A percentile compares a stretch with the other conserved stretches of the same genome.
phyloP scores from a whole-genome alignment of 768 basidiomycete genomes.

The Collybia mongolica region DNA sequence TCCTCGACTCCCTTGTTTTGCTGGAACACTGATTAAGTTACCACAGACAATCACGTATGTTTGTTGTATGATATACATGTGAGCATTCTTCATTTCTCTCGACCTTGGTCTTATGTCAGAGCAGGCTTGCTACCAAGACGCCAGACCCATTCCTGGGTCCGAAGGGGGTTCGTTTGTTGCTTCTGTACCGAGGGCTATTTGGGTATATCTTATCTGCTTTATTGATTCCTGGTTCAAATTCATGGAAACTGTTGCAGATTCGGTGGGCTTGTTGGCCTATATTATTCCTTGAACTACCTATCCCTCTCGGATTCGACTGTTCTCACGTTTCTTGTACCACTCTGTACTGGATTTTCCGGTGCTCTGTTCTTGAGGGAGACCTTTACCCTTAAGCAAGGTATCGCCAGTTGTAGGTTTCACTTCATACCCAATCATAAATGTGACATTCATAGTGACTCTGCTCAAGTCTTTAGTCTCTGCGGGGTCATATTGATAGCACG shows the following conservation, averaged over 20 bases:
- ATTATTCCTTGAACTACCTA: conserved; percentile 69
- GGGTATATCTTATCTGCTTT: conserved; percentile 40
- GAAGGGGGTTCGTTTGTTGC: conserved; percentile 57
- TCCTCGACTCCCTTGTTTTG: not conserved
- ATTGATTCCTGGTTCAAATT: not conserved
- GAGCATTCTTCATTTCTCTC: not conserved
- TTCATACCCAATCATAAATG: conserved; percentile 31
- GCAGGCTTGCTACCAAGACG: conserved; percentile 35
- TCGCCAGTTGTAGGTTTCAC: conserved; percentile 42
- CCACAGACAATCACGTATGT: conserved; percentile 9
- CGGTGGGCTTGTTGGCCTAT: conserved; percentile 44
- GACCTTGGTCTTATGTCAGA: not conserved
- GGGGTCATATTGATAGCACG: conserved; percentile 84
- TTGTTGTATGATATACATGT: conserved; percentile 61
- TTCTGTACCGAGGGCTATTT: conserved; percentile 56
- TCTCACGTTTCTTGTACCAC: conserved; percentile 72
- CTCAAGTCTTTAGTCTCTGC: conserved; percentile 57
- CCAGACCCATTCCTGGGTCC: conserved; percentile 67
- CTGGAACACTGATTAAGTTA: not conserved
- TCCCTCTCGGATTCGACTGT: conserved; percentile 78
- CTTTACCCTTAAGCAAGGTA: conserved; percentile 50
- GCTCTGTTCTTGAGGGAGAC: conserved; percentile 63
- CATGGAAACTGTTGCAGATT: conserved; percentile 44
- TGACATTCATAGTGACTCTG: not conserved
- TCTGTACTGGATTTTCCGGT: conserved; percentile 60